Conservation (phyloP, 2,329 filamentous ascomycete species). For the Clonostachys chloroleuca region DNA sequence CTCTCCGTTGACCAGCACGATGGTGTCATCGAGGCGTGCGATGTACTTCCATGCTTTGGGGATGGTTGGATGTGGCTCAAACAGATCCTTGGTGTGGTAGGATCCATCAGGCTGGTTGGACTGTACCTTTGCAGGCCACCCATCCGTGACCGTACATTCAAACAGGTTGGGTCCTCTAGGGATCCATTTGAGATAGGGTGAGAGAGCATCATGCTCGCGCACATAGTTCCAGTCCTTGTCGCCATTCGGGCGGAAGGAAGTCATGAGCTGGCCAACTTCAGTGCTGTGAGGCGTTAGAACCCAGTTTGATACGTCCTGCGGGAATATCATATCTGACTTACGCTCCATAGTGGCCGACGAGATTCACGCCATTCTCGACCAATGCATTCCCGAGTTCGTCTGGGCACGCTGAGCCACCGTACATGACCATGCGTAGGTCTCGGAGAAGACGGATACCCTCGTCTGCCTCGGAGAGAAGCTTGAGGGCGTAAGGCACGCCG, state of each 20-base stretch:
- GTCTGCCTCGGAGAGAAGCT: conserved; percentile 52
- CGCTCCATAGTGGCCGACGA: conserved; percentile 51
- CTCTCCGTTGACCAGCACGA: conserved; percentile 60
- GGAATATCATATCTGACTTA: conserved; percentile 16
- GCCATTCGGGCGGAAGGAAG: conserved; percentile 11
- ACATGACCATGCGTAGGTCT: conserved; percentile 45
- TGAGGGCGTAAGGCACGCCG: conserved; percentile 58
- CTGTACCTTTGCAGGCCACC: conserved; percentile 56
- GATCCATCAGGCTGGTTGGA: conserved; percentile 52
- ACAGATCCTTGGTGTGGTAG: conserved; percentile 60
- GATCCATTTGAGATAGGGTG: conserved; percentile 5
- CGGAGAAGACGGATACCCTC: conserved; percentile 43
- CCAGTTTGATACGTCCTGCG: conserved; percentile 21
- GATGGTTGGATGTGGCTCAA: conserved; percentile 47
- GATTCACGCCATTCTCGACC: conserved; percentile 44
- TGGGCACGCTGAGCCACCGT: conserved; percentile 50
- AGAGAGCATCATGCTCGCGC: conserved; percentile 4
- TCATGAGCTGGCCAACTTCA: conserved; percentile 18
- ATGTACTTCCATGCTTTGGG: conserved; percentile 55
- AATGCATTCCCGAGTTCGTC: conserved; percentile 51
- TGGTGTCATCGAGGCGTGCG: conserved; percentile 51
- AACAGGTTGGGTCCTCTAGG: conserved; percentile 23
- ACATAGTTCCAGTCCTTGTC: conserved; percentile 22
- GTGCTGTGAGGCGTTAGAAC: conserved; percentile 7
- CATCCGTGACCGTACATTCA: conserved; percentile 20